Evolutionary conservation across 306 rosid species (phyloP), one percentile per base, ranked within the genome.

Genomic region (Albizia julibrissin): DNA sequence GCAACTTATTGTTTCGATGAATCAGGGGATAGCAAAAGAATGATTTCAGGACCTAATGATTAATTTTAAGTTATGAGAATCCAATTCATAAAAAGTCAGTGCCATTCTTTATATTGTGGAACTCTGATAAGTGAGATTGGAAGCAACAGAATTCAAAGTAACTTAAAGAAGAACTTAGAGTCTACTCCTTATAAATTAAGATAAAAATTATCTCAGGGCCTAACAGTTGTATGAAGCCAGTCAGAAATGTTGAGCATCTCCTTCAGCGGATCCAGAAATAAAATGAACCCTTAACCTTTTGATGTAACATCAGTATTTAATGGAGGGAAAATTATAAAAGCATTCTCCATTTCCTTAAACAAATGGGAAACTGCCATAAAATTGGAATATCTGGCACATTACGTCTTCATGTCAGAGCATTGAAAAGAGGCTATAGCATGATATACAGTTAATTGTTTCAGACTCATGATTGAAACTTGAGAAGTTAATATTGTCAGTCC

Each of bases 311-410:
- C 37, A 26, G 26, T 40, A 70, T 71, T 54, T 58, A 39, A 72
- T 50, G 47, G 66, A 10, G 42, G 27, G 14, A 3, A 31, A 27
- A 4, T 4, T 27, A 62, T 16, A n/a, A 3, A n/a, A 40, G 54
- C 27, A 76, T 72, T 76, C 75, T 72, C 69, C 80, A 56, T 50
- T 75, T 80, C 52, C 43, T 71, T 54, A 54, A 75, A 76, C 37
- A 84, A 50, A 74, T 8, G 50, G 49, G 66, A 81, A 56, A 19
- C 39, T 52, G 65, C 78, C 62, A 75, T 49, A 67, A 56, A 24
- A 11, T 50, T 7, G n/a, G 50, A 68, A 81, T 64, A 75, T 82
- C 72, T 56, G 74, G 61, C 72, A 72, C 44, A 81, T 54, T 15
- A 24, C 34, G 24, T 84, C 52, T 61, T 72, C 56, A 81, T 43